Base-by-base conservation (phyloP, 2,329 filamentous ascomycete species). In the Dothistroma septosporum region DNA sequence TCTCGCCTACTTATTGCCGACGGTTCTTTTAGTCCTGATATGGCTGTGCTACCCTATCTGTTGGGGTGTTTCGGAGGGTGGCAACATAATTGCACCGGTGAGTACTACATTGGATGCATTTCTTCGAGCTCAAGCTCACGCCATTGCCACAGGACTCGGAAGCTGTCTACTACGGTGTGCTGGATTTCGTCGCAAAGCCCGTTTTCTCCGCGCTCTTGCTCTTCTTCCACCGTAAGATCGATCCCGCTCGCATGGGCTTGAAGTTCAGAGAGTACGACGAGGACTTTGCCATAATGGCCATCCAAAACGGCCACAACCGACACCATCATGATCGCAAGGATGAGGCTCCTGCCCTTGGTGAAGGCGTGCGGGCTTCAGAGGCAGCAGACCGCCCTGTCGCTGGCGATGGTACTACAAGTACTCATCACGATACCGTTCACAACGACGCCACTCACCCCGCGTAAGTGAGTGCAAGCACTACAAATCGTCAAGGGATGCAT, bases 11-110 rank as follows among this genome's bases (percentile, higher is more conserved):
- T 64, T 80, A 48, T 73, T 78, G 7, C 83, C 81, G 60, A 83
- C 83, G 12, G 73, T 76, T 4, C 76, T 81, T 63, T 83, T 82
- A 14, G 70, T 83, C 33, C 73, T 82, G 65, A 72, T 87, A 35
- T 87, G 84, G 84, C 80, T 84, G 66, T 67, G 85, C 44, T 87
- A 87, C 67, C 85, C 85, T 0, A 79, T 85, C 60, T 78, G 79
- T 21, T 87, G 84, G 85, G 85, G 83, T 47, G 69, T 87, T 1
- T 76, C 73, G 37, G 85, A 87, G 67, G 85, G 84, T 6, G 84
- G 83, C 9, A 87, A 87, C 64, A 73, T 86, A 61, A 86, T 87
- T 46, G 74, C 85, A 2, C 82, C 84, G 37, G 21, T 37, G 19
- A 44, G 37, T 46, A 24, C 37, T 32, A 41, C 1, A 9, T 1